Percentiles rank a stretch among this genome's conserved stretches.
phyloP scores from a whole-genome alignment of 2,329 filamentous ascomycete species.

The Arthroderma sp. region DNA sequence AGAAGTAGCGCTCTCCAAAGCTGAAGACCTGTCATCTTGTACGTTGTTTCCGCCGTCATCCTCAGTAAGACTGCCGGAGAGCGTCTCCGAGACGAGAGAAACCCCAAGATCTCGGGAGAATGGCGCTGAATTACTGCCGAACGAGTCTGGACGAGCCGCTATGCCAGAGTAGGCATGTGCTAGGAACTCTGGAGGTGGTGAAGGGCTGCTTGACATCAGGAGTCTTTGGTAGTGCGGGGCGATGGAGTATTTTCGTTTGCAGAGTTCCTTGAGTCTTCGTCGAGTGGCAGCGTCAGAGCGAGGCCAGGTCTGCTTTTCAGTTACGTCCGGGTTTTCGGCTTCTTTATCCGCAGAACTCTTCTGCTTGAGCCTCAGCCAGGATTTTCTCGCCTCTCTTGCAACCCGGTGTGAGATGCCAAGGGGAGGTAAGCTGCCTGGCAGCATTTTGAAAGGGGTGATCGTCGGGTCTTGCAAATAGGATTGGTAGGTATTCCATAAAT shows the following conservation, averaged over 20 bases:
- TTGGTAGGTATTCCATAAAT: conserved; percentile 54
- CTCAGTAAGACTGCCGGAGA: conserved; percentile 22
- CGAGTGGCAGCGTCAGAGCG: conserved; percentile 46
- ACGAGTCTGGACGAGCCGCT: conserved; percentile 14
- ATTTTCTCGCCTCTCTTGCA: conserved; percentile 47
- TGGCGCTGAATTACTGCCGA: conserved; percentile 16
- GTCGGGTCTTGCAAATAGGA: conserved; percentile 52
- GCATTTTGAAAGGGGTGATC: conserved; percentile 54
- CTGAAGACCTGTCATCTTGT: too few species aligned
- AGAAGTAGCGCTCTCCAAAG: too few species aligned
- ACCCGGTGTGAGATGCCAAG: conserved; percentile 52
- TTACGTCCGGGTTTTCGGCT: background rate
- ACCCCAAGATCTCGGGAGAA: conserved; percentile 35
- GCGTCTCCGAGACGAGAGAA: conserved; percentile 30
- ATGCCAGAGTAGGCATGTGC: conserved; percentile 18
- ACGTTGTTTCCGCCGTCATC: background rate
- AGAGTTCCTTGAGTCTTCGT: conserved; percentile 45
- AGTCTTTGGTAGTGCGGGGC: conserved; percentile 52
- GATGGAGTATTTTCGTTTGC: conserved; percentile 48
- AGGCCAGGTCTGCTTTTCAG: conserved; percentile 35
- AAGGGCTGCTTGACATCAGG: conserved; percentile 47
- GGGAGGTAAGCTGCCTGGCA: conserved; percentile 50
- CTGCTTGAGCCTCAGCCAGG: conserved; percentile 40
- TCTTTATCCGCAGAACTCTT: background rate
- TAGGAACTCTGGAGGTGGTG: conserved; percentile 37